Evolutionary conservation across 257 asterid species (phyloP), one percentile per base, ranked within the genome.

Genomic region (Gynochthodes officinalis): DNA sequence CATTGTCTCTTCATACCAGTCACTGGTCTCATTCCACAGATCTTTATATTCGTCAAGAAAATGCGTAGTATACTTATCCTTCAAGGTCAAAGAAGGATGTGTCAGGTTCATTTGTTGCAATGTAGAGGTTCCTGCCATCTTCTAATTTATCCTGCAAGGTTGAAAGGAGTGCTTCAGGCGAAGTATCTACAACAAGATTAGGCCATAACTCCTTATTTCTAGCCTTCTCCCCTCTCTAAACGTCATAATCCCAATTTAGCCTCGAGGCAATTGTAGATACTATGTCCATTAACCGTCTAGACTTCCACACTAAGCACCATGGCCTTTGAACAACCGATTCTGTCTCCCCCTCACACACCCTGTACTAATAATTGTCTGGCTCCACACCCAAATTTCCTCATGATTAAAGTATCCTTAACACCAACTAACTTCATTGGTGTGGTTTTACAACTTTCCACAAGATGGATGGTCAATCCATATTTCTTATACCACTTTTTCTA

Each of bases 331-430:
- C 75, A 5, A 84, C 78, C 33, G 84, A 78, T 58, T 71, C 88
- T 6, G 90, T 75, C 77, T 83, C 91, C 8, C 93, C 96, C 76
- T 90, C 95, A 64, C 98, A 89, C 23, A 93, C 96, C 46, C 88
- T 83, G 65, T 75, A 84, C 97, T 95, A 90, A 72, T 83, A 87
- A 60, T 87, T 87, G 76, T 89, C 95, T 1, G 93, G 91, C 87
- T 87, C 95, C 35, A 84, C 90, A 52, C 10, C 90, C 92, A 28
- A 91, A 91, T 73, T 86, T 91, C 82, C 95, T 86, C 92, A 84
- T 81, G 7, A 91, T 82, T 73, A 85, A 74, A 75, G 82, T 79
- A 71, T 89, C 93, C 79, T 81, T 84, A 28, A 82, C 82, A 21
- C 66, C 78, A 13, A 79, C 77, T 69, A 87, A 83, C 83, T 78